Evolutionary conservation across 2,329 filamentous ascomycete genomes (phyloP), one percentile per base, ranked within the genome.

Genomic region (Phoma sp.): DNA sequence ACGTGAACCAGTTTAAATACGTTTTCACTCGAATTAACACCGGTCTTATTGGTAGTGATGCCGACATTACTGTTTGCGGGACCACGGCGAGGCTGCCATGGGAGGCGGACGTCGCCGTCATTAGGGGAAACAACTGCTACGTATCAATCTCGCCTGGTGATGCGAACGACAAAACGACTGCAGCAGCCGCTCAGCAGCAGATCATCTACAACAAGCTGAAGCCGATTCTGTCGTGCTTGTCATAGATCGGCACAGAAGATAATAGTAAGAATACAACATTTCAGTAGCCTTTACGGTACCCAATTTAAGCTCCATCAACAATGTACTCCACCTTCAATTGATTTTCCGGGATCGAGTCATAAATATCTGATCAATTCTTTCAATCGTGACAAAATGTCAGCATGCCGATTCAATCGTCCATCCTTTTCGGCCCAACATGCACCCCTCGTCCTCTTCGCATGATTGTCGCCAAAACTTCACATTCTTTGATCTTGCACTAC

Each of bases 141-240:
- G 82, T 84, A 17, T 84, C 85, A 36, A 79, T 91, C 39, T 89
- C 85, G 58, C 82, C 88, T 4, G 88, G 84, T 0, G 77, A 84
- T 63, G 83, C 86, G 10, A 74, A 70, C 2, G 82, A 85, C 54
- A 90, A 89, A 81, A 80, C 79, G 1, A 88, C 87, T 45, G 84
- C 82, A 0, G 69, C 79, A 55, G 79, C 79, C 37, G 80, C 63
- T 24, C 53, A 65, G 35, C 65, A 68, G 44, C 60, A 55, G 39
- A 55, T 66, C 51, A 68, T 68, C 6, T 62, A 67, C 44, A 55
- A 63, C 38, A 68, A 68, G 60, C 51, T 68, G 43, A 68, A 66
- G 63, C 61, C 65, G 13, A 66, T 68, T 19, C n/a, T 68, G 37
- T 67, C 64, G 13, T 68, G 65, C 47, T 43, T 54, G 40, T 32